A percentile compares a stretch with the other conserved stretches of the same genome.
Conservation (phyloP, 1,284 basidiomycete genomes). For the Cryptococcus sp. region DNA sequence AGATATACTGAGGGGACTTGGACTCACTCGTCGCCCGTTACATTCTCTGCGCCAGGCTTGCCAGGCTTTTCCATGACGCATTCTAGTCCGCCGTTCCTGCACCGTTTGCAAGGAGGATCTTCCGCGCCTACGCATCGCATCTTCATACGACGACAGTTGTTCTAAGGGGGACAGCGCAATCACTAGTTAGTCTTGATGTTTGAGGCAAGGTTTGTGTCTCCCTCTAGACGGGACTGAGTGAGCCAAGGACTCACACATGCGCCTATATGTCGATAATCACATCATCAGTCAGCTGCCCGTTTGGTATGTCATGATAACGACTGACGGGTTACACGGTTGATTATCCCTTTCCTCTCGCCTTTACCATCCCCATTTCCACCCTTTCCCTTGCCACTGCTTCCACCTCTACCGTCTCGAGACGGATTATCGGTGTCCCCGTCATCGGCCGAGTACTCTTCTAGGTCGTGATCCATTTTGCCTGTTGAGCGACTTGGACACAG, state of each 20-base stretch:
- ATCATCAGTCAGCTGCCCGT: neutral
- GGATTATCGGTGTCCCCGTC: conserved; percentile 21
- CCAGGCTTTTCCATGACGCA: conserved; percentile 91
- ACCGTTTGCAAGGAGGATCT: conserved; percentile 89
- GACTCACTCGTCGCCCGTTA: conserved; percentile 64
- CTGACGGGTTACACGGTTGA: conserved; percentile 52
- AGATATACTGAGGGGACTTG: neutral
- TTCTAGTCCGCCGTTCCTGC: conserved; percentile 78
- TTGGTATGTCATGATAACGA: neutral
- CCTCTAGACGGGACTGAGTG: too few species aligned
- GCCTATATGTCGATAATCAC: conserved; percentile 19
- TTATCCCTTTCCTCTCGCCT: conserved; percentile 38
- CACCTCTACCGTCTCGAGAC: conserved; percentile 11
- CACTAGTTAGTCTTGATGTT: too few species aligned
- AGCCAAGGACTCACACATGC: conserved; percentile 38
- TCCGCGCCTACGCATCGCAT: conserved; percentile 71
- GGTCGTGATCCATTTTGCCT: conserved; percentile 11
- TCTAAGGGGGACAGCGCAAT: conserved; percentile 21
- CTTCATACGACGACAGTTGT: conserved; percentile 56
- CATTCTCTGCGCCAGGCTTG: conserved; percentile 58
- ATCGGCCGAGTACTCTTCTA: conserved; percentile 11
- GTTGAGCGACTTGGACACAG: too few species aligned
- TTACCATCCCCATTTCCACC: conserved; percentile 27
- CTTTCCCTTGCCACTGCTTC: conserved; percentile 21
- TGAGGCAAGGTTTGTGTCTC: too few species aligned